A percentile compares a stretch with the other conserved stretches of the same genome.
These are phyloP conservation scores for Nothomitra cinnamomea DNA, from an alignment of 2,329 filamentous ascomycete genomes.

Conservation along the genomic window DNA sequence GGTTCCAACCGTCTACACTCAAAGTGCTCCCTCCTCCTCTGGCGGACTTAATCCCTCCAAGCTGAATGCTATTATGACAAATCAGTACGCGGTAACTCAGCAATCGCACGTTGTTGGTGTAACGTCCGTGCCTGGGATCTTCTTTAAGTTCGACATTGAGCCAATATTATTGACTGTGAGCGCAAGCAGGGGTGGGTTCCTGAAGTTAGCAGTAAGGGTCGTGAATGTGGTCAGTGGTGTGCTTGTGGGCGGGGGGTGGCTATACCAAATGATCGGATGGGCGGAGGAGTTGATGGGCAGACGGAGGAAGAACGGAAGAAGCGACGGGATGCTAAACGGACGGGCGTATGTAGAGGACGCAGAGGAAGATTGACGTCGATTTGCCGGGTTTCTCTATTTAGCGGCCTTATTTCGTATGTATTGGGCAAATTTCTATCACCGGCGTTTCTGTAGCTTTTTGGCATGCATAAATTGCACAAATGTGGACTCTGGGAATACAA, in stretches of 20 bases:
- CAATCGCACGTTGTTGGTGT: slow-evolving; percentile 50
- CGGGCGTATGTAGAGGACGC: neutral
- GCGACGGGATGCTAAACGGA: slow-evolving; percentile 3
- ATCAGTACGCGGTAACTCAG: slow-evolving; percentile 94
- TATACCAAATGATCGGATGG: slow-evolving; percentile 47
- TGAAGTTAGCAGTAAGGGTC: slow-evolving; percentile 61
- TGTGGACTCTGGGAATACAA: too few species aligned
- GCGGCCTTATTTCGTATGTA: too few species aligned
- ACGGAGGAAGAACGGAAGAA: neutral
- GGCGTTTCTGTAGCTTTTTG: too few species aligned
- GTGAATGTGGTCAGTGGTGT: slow-evolving; percentile 87
- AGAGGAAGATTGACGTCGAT: neutral
- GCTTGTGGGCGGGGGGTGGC: slow-evolving; percentile 85
- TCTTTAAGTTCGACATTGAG: slow-evolving; percentile 98
- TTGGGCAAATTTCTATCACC: too few species aligned
- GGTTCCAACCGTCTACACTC: slow-evolving; percentile 80
- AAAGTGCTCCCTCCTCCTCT: slow-evolving; percentile 18
- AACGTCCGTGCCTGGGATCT: slow-evolving; percentile 64
- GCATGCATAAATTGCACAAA: too few species aligned
- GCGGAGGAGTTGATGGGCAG: neutral
- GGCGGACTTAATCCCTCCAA: slow-evolving; percentile 24
- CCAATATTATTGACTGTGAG: slow-evolving; percentile 76
- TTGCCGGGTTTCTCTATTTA: neutral
- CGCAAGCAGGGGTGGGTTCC: slow-evolving; percentile 59
- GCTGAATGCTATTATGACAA: slow-evolving; percentile 52